Evolutionary conservation across 495 filamentous ascomycete genomes (phyloP).

Genomic region (Podospora tetraspora): DNA sequence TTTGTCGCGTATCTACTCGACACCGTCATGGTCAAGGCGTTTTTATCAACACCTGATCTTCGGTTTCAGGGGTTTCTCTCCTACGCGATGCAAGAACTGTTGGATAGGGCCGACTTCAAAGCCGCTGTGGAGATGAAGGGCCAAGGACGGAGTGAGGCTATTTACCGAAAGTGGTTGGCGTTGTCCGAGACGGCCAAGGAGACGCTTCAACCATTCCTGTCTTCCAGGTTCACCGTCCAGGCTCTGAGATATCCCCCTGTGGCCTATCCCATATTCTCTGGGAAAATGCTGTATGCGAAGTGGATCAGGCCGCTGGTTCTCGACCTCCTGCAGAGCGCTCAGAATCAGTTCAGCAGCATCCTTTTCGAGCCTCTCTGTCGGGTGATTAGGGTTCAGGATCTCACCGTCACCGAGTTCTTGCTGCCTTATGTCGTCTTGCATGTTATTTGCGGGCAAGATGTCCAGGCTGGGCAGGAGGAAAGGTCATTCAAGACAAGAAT

Average conservation of each 20-base stretch:
- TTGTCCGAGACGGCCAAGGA: conserved; percentile 70
- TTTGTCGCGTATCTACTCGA: conserved; percentile 83
- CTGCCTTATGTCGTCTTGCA: conserved; percentile 81
- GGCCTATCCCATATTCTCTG: conserved; percentile 71
- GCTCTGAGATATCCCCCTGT: conserved; percentile 49
- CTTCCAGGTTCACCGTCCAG: conserved; percentile 70
- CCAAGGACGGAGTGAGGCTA: conserved; percentile 4
- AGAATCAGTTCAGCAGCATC: conserved; percentile 59
- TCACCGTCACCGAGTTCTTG: conserved; percentile 76
- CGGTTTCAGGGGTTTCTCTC: conserved; percentile 84
- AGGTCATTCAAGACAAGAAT: conserved; percentile 57
- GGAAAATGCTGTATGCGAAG: conserved; percentile 56
- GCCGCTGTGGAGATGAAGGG: conserved; percentile 40
- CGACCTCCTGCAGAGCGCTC: conserved; percentile 71
- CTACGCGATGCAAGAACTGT: conserved; percentile 87
- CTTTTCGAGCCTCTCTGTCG: conserved; percentile 77
- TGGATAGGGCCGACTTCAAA: conserved; percentile 67
- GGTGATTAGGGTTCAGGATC: conserved; percentile 75
- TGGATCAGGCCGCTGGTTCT: conserved; percentile 79
- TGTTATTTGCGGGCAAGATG: conserved; percentile 58
- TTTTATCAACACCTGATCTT: conserved; percentile 80
- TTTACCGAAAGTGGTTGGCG: conserved; percentile 66
- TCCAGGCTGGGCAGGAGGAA: conserved; percentile 43
- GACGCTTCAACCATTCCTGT: conserved; percentile 78
- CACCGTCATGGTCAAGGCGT: conserved; percentile 82